phyloP scores from a whole-genome alignment of 805 yeast species.

The Kurtzmaniella cleridarum region DNA sequence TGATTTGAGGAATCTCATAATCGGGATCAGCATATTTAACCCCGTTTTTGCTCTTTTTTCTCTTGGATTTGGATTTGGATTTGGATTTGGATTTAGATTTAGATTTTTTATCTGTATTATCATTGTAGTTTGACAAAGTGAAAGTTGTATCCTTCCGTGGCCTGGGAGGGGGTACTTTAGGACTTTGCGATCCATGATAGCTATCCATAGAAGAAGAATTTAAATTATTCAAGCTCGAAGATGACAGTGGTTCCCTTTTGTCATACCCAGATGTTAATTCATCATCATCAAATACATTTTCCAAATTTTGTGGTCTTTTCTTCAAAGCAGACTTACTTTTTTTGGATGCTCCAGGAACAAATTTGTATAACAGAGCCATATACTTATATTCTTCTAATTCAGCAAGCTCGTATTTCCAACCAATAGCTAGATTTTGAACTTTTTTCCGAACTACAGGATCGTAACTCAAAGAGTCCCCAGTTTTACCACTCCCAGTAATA shows the following conservation, averaged over 20 bases:
- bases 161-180: slow-evolving; percentile 3
- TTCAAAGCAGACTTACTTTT: slow-evolving; percentile 1
- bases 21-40: slow-evolving; percentile 39
- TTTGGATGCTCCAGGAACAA: slow-evolving; percentile 32
- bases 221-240: neutral
- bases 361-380: slow-evolving; percentile 42
- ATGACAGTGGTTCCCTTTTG: neutral
- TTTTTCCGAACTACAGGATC: slow-evolving; percentile 40
- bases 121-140: slow-evolving; percentile 3
- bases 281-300: slow-evolving; percentile 7
- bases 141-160: slow-evolving; percentile 16
- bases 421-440: slow-evolving; percentile 46
- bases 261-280: neutral
- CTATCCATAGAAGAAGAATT: too few species aligned
- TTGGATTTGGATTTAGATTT: too few species aligned
- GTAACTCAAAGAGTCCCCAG: slow-evolving; percentile 33
- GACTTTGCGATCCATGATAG: neutral
- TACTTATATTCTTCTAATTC: slow-evolving; percentile 45
- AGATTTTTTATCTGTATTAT: neutral
- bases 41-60: slow-evolving; percentile 12
- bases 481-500: slow-evolving; percentile 32
- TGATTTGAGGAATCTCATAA: slow-evolving; percentile 62
- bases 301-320: neutral
- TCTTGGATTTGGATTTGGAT: slow-evolving; percentile 4
- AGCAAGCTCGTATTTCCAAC: slow-evolving; percentile 61